These are phyloP conservation scores for Fragaria ananassa DNA, from an alignment of 306 rosid species.

Conservation along the genomic window DNA sequence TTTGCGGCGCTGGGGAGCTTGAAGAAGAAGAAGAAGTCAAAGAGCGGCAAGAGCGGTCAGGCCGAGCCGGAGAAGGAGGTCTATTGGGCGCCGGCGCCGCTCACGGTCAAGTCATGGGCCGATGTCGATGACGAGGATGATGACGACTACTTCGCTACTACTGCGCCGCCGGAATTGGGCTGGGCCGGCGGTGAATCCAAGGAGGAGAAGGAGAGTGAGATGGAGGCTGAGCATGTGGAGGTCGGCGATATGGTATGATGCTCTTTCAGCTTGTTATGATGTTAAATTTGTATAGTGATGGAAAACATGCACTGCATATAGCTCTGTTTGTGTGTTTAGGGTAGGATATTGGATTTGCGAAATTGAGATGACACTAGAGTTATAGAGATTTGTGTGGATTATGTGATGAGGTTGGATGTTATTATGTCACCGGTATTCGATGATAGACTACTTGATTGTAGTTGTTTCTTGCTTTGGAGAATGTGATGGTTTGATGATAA, in stretches of 20 bases:
- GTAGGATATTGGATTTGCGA: background rate
- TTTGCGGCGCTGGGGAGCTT: constrained; percentile 73
- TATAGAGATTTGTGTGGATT: background rate
- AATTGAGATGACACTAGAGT: background rate
- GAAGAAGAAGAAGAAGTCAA: constrained; percentile 69
- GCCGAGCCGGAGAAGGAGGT: constrained; percentile 33
- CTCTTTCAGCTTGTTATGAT: background rate
- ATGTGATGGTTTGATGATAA: background rate
- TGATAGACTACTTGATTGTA: background rate
- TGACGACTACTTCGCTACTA: constrained; percentile 62
- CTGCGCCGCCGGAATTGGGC: constrained; percentile 51
- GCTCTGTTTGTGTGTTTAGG: background rate
- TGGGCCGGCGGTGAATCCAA: constrained; percentile 42
- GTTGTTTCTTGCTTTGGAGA: background rate
- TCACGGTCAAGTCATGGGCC: constrained; percentile 57
- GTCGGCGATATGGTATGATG: constrained; percentile 9
- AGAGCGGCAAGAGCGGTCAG: background rate
- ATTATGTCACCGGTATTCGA: background rate
- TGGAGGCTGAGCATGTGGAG: constrained; percentile 33
- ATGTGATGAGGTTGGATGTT: background rate
- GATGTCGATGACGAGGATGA: constrained; percentile 77
- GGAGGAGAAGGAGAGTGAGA: constrained; percentile 15
- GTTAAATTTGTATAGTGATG: background rate
- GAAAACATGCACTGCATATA: background rate
- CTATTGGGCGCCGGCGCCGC: constrained; percentile 73